Conservation (phyloP, 257 asterid genomes). For the Mentha longifolia region DNA sequence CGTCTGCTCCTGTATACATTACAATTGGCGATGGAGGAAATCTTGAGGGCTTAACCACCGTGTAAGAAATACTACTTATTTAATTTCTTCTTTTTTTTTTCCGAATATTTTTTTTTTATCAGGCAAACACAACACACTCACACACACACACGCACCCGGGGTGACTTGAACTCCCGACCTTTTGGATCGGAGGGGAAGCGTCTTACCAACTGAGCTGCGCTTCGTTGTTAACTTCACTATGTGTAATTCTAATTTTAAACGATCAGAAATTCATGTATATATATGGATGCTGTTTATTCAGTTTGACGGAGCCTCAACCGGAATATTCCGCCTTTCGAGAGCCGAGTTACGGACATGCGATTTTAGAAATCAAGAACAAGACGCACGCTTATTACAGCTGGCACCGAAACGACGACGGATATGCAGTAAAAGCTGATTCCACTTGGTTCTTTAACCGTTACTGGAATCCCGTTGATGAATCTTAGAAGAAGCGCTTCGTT, state of each 20-base stretch:
- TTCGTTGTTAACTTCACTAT: no score
- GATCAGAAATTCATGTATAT: no score
- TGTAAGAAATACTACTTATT: not conserved
- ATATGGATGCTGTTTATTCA: not conserved
- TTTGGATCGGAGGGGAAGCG: no score
- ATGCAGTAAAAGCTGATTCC: constrained; percentile 67
- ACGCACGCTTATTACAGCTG: constrained; percentile 79
- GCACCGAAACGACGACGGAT: constrained; percentile 88
- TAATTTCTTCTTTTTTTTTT: no score
- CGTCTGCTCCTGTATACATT: constrained; percentile 60
- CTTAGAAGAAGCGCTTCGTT: not conserved
- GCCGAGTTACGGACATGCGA: constrained; percentile 64
- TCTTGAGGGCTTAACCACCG: constrained; percentile 49
- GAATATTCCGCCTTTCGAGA: constrained; percentile 55
- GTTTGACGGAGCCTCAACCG: constrained; percentile 67
- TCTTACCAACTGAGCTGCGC: no score
- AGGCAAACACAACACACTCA: no score
- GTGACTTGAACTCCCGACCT: no score
- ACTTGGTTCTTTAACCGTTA: constrained; percentile 72
- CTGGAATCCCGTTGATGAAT: constrained; percentile 66
- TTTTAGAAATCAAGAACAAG: constrained; percentile 59
- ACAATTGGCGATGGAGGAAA: constrained; percentile 71
- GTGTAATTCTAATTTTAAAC: no score
- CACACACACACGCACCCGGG: no score
- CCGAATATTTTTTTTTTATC: no score